Percentiles rank a stretch among this genome's conserved stretches.
phyloP scores from a whole-genome alignment of 1,284 basidiomycete genomes.

The Ganoderma lucidum region DNA sequence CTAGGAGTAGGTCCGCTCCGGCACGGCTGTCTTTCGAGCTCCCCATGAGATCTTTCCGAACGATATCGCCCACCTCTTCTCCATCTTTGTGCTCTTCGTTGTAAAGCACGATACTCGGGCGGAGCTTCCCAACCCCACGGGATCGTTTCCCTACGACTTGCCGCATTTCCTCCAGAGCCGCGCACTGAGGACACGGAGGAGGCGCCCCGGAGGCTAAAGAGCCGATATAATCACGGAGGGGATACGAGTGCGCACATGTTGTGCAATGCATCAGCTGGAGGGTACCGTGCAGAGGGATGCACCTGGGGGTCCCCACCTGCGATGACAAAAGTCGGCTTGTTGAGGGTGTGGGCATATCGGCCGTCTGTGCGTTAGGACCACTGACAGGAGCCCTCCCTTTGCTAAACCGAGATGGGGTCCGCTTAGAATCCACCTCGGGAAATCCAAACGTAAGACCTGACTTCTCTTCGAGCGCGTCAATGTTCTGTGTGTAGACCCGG shows the following conservation, averaged over 20 bases:
- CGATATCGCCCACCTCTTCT: slow-evolving; percentile 85
- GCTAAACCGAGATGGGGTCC: slow-evolving; percentile 53
- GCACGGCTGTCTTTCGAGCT: slow-evolving; percentile 67
- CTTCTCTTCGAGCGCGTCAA: slow-evolving; percentile 89
- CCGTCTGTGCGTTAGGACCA: slow-evolving; percentile 7
- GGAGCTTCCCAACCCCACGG: slow-evolving; percentile 82
- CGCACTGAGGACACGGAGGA: slow-evolving; percentile 85
- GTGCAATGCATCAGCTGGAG: slow-evolving; percentile 84
- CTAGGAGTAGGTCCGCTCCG: slow-evolving; percentile 86
- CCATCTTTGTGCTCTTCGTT: slow-evolving; percentile 91
- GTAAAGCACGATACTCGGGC: slow-evolving; percentile 91
- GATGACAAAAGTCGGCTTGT: slow-evolving; percentile 49
- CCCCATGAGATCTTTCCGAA: slow-evolving; percentile 79
- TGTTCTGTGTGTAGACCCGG: slow-evolving; percentile 95
- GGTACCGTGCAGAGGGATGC: slow-evolving; percentile 92
- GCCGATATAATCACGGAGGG: slow-evolving; percentile 67
- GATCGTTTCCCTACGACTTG: slow-evolving; percentile 82
- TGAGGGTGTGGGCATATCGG: too few species aligned
- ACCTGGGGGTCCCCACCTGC: slow-evolving; percentile 66
- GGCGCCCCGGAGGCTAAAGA: slow-evolving; percentile 67
- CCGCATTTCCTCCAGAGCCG: slow-evolving; percentile 72
- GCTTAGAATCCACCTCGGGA: slow-evolving; percentile 65
- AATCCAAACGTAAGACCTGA: slow-evolving; percentile 85
- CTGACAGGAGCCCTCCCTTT: slow-evolving; percentile 34
- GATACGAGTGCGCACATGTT: slow-evolving; percentile 77